Base-by-base conservation (phyloP, 352 stramenopile species). In the Phytopythium montanum region DNA sequence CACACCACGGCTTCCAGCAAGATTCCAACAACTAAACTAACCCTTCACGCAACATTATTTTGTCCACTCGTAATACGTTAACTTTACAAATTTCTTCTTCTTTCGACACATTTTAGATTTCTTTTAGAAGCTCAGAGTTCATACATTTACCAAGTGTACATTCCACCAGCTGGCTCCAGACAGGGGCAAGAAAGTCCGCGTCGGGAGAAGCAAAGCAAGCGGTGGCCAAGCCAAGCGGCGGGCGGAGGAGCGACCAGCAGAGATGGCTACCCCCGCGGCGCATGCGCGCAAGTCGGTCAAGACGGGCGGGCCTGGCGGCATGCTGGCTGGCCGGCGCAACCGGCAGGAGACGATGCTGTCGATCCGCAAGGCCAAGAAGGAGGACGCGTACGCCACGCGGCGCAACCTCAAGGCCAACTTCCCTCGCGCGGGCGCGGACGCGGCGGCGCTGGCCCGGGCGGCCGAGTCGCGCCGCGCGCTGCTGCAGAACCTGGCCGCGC, bases 311-410 rank as follows among this genome's bases (percentile, higher is more conserved):
- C 68, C 81, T 61, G 76, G 81, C 25, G 80, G 80, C 54, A 77
- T 88, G 77, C 76, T 90, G 67, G 90, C 84, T 38, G 84, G 84
- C 46, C 75, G 84, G 53, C 84, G 84, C 66, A 93, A 93, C 67
- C 84, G 84, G 46, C 84, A 93, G 68, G 77, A 93, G 73, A 93
- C 84, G 2, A 89, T 93, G 79, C 69, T 95, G 36, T 87, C 80
- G 25, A 94, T 95, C 66, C 86, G 86, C 62, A 95, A 95, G 67
- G 82, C 86, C 56, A 93, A 92, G 71, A 95, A 95, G 56, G 86
- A 95, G 66, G 86, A 95, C 68, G 86, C 82, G 18, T 95, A 95
- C 67, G 83, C 85, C 54, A 92, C 82, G 64, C 81, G 86, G 28
- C 83, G 86, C 60, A 95, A 95, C 61, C 69, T 95, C 45, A 92